Base-by-base conservation (phyloP, 805 yeast genomes). In the Ogataea sp. region DNA sequence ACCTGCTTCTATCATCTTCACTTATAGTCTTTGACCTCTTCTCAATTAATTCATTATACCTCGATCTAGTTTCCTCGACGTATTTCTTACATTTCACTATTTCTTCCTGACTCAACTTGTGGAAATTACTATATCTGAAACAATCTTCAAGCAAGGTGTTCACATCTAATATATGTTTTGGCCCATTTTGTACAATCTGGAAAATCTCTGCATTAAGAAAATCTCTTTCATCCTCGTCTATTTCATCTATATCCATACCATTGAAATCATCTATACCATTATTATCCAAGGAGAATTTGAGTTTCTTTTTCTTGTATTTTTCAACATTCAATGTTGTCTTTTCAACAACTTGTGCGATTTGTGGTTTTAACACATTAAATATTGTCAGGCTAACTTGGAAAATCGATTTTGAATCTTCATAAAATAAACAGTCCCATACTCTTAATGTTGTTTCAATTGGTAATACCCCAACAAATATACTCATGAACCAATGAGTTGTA, bases 401-500 rank as follows among this genome's bases (percentile, higher is more conserved):
- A 15, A 93, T 66, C 10, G 93, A 75, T 52, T 85, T 85, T 2
- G 95, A 81, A 23, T 87, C 96, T 56, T 90, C 97, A 54, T 83
- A 87, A 68, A 94, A 89, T 37, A 90, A 62, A 45, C 94, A 85
- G 60, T 93, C 98, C 97, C 98, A 90, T 0, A 93, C 80, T 40
- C 97, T 65, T 33, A 93, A 64, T 8, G 87, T 82, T 0, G 94
- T 75, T 53, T 93, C 97, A 18, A 87, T 77, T 0, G 98, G 98
- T 20, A 93, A 61, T 1, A 82, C 78, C 0, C 95, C 96, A 27
- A 93, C 87, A 61, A 84, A 93, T n/a, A 86, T 75, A 51, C 96
- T 84, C 97, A 93, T 90, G 55, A 93, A 93, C 98, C 98, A 93
- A 39, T 95, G 80, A 0, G 96, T 90, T 1, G 97, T 93, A 48